These are phyloP conservation scores for Sarocladium brachiariae DNA, from an alignment of 2,329 filamentous ascomycete genomes.

Conservation along the genomic window DNA sequence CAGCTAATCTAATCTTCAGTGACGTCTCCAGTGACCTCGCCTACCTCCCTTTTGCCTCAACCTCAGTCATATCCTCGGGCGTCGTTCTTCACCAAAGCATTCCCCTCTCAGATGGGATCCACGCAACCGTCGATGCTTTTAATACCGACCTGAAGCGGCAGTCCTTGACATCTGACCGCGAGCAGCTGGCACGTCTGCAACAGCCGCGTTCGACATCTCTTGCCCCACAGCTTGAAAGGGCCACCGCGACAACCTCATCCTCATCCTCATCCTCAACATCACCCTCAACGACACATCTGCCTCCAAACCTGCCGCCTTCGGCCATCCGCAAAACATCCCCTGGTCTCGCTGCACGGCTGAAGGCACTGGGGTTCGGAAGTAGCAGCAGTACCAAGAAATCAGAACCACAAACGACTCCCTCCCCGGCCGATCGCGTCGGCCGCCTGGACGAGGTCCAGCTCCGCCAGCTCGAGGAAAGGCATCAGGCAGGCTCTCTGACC, in stretches of 20 bases:
- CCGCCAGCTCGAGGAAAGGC: constrained; percentile 60
- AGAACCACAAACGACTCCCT: constrained; percentile 16
- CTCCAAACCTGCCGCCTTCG: constrained; percentile 16
- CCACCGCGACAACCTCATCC: not conserved
- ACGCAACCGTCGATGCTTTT: not conserved
- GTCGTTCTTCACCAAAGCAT: not conserved
- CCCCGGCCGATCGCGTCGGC: constrained; percentile 46
- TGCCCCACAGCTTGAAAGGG: constrained; percentile 15
- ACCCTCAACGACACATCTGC: constrained; percentile 14
- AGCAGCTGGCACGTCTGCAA: constrained; percentile 4
- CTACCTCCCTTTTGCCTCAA: constrained; percentile 22
- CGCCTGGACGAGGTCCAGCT: constrained; percentile 66
- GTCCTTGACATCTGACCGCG: not conserved
- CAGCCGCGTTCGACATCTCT: constrained; percentile 4
- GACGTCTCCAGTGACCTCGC: constrained; percentile 34
- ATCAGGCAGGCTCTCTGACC: constrained; percentile 47
- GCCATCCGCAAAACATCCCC: constrained; percentile 53
- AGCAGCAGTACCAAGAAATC: constrained; percentile 32
- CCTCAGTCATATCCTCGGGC: not conserved
- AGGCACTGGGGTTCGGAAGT: constrained; percentile 53
- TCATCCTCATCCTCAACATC: constrained; percentile 11
- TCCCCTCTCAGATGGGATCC: not conserved
- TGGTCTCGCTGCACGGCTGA: constrained; percentile 57
- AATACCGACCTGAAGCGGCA: not conserved
- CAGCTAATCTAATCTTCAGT: constrained; percentile 28